Evolutionary conservation across 345 rosid species (phyloP).

Genomic region (Salix caprea): DNA sequence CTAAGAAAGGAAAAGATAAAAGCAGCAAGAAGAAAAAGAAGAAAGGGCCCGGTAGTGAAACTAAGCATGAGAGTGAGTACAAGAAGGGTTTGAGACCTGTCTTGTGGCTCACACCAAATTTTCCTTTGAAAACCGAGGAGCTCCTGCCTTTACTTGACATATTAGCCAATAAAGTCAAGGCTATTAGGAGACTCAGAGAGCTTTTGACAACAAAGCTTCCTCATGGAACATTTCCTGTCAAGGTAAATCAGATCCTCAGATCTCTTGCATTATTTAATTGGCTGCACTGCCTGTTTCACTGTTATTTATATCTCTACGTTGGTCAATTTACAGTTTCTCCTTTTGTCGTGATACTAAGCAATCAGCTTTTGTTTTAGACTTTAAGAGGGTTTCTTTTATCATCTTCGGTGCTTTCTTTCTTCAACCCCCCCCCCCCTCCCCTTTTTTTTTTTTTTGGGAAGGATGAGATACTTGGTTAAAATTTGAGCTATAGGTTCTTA

Average conservation of each 20-base stretch:
- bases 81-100: constrained; percentile 96
- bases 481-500: neutral
- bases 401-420: neutral
- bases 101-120: constrained; percentile 91
- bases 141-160: constrained; percentile 92
- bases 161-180: constrained; percentile 96
- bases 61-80: constrained; percentile 79
- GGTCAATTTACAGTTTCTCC: neutral
- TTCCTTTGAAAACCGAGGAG: constrained; percentile 87
- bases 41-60: constrained; percentile 49
- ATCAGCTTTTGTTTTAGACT: neutral
- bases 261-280: neutral
- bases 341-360: neutral
- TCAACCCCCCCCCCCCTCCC: neutral
- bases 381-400: constrained; percentile 2
- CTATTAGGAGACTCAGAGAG: constrained; percentile 92
- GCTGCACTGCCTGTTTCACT: neutral
- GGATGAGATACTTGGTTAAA: neutral
- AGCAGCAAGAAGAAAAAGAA: constrained; percentile 75
- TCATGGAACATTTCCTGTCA: constrained; percentile 90
- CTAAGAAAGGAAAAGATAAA: constrained; percentile 75
- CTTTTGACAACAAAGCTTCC: constrained; percentile 96
- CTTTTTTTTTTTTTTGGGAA: neutral
- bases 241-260: constrained; percentile 43
- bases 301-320: neutral